These are phyloP conservation scores for Fraxinus paxiana DNA, from an alignment of 305 asterid genomes.

Conservation along the genomic window DNA sequence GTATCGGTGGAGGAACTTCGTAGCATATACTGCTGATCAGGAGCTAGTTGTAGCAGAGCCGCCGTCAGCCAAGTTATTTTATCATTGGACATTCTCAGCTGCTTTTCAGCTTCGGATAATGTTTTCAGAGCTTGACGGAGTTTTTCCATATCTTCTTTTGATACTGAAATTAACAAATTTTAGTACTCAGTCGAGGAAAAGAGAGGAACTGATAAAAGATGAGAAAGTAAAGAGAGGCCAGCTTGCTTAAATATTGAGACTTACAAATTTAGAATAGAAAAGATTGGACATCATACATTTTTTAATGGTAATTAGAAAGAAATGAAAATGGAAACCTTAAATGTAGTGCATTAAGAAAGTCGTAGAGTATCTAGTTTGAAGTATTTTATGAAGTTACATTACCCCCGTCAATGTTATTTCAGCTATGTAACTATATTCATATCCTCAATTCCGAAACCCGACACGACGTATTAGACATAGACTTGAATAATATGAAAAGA, in stretches of 20 bases:
- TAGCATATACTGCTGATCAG: conserved; percentile 74
- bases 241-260: background rate
- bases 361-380: background rate
- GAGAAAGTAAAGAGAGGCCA: background rate
- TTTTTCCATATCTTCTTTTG: conserved; percentile 90
- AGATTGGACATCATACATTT: background rate
- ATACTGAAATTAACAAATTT: conserved; percentile 41
- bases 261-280: background rate
- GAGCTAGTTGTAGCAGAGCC: conserved; percentile 95
- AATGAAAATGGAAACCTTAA: background rate
- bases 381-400: background rate
- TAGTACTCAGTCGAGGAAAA: background rate
- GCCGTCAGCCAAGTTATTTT: conserved; percentile 95
- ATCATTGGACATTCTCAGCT: conserved; percentile 85
- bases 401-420: background rate
- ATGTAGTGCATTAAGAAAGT: background rate
- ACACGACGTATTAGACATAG: background rate
- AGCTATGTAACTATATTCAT: background rate
- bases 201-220: background rate
- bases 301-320: background rate
- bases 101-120: conserved; percentile 95
- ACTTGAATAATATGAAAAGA: background rate
- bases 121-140: conserved; percentile 88
- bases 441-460: background rate
- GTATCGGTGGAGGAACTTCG: conserved; percentile 73